A percentile compares a stretch with the other conserved stretches of the same genome.
Evolutionary conservation across 1,284 basidiomycete species (phyloP).

Genomic region (Cryptococcus maquisensis): DNA sequence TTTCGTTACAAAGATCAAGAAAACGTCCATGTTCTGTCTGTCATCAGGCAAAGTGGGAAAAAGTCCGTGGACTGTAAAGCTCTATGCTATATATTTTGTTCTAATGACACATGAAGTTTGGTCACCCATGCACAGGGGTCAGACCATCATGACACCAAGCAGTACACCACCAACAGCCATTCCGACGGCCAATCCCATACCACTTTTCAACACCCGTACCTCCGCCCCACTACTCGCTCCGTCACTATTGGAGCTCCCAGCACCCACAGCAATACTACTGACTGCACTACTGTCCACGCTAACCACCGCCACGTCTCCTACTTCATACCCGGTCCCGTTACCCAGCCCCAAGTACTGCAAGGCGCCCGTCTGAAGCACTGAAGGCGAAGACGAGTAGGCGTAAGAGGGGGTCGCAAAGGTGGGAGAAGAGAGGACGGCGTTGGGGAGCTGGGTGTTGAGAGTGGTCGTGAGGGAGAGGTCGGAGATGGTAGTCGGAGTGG

Average conservation of each 20-base stretch:
- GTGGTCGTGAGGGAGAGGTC: slow-evolving; percentile 59
- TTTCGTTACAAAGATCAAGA: too few species aligned
- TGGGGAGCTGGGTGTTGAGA: slow-evolving; percentile 67
- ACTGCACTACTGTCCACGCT: slow-evolving; percentile 7
- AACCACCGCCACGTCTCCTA: slow-evolving; percentile 23
- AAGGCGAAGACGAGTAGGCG: slow-evolving; percentile 55
- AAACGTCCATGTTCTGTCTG: too few species aligned
- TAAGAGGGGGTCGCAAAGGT: slow-evolving; percentile 64
- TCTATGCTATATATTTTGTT: too few species aligned
- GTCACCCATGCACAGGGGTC: too few species aligned
- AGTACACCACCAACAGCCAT: background rate
- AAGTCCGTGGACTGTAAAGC: too few species aligned
- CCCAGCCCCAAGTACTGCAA: slow-evolving; percentile 35
- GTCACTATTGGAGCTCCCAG: background rate
- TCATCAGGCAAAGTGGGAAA: too few species aligned
- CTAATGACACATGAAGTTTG: too few species aligned
- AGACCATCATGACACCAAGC: too few species aligned
- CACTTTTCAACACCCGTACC: too few species aligned
- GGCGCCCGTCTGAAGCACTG: slow-evolving; percentile 49
- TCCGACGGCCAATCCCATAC: background rate
- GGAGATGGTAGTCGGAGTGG: slow-evolving; percentile 28
- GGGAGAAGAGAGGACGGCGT: slow-evolving; percentile 65
- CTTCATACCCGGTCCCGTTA: slow-evolving; percentile 24
- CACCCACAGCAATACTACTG: background rate
- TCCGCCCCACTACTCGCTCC: background rate